phyloP scores from a whole-genome alignment of 2,329 filamentous ascomycete species.

The Monosporascus sp. region DNA sequence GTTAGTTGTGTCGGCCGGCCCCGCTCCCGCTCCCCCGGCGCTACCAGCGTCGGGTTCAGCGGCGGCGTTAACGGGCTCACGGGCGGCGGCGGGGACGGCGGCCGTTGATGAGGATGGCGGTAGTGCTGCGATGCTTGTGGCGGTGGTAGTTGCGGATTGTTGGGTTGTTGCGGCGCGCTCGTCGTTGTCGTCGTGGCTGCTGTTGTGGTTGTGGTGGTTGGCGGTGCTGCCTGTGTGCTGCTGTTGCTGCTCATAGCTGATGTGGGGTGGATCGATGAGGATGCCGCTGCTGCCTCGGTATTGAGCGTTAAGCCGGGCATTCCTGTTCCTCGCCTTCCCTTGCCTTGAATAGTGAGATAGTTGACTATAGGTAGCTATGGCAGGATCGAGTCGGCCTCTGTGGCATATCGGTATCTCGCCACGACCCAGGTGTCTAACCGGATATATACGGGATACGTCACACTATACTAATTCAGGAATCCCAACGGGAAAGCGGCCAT shows the following conservation, averaged over 20 bases:
- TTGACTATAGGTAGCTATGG: no score
- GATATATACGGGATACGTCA: no score
- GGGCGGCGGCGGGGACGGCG: slow-evolving; percentile 44
- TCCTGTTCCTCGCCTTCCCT: no score
- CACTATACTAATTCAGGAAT: no score
- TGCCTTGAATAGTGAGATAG: no score
- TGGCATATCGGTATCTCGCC: no score
- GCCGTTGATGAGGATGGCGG: slow-evolving; percentile 6
- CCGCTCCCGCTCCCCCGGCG: no score
- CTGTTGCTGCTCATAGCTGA: neutral
- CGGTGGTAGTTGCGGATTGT: slow-evolving; percentile 2
- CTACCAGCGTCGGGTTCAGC: slow-evolving; percentile 31
- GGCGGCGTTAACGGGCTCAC: slow-evolving; percentile 53
- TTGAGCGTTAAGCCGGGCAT: slow-evolving; percentile 27
- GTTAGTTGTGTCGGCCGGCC: slow-evolving; percentile 8
- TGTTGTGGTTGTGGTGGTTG: neutral
- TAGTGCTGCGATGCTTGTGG: slow-evolving; percentile 1
- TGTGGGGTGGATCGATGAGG: slow-evolving; percentile 3
- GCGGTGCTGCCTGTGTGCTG: neutral
- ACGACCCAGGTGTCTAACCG: no score
- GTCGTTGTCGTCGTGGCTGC: neutral
- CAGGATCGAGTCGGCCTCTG: no score
- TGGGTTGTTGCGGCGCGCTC: neutral
- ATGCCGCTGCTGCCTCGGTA: slow-evolving; percentile 13
- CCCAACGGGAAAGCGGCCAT: no score